Base-by-base conservation (phyloP, 306 rosid species). In the Spatholobus suberectus region DNA sequence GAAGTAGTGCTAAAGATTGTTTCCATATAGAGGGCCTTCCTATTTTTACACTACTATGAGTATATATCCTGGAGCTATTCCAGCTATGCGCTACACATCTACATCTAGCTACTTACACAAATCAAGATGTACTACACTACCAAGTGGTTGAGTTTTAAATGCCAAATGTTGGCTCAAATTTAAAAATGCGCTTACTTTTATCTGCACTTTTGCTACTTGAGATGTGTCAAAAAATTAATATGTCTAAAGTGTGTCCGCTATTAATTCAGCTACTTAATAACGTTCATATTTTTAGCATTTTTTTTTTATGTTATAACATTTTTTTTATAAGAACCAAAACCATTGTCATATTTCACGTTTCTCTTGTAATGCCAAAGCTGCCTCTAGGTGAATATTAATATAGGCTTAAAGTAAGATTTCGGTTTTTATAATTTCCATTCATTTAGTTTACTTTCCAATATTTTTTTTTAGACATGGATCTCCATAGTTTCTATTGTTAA, bases 81-180 rank as follows among this genome's bases (percentile, higher is more conserved):
- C 69, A 78, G 75, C 87, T 62, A 81, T 77, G 73, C 59, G 71
- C 85, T 82, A 62, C 62, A 44, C 82, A 69, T 75, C 85, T 85
- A 79, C 81, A 78, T 85, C 86, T 85, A 85, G 86, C 86, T 63
- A 40, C 85, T 78, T 85, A 75, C 83, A 82, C 85, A 82, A 75
- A 88, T 82, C 87, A 85, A 82, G 58, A 71, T 62, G 87, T 88
- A 79, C 88, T 62, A 57, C 70, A 27, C 69, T 55, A 46, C 78
- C 54, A 82, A 79, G 85, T 85, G 81, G 89, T 85, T 88, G 87
- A 65, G 66, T 70, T 85, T 79, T 85, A 85, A 88, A 82, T 85
- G 85, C 85, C 87, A 79, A 85, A 79, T 85, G 85, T 85, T 88
- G 63, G 87, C 83, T 88, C 89, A 71, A 85, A 70, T 69, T 88